Conservation (phyloP, 805 yeast genomes). For the Zygoascus tannicola region DNA sequence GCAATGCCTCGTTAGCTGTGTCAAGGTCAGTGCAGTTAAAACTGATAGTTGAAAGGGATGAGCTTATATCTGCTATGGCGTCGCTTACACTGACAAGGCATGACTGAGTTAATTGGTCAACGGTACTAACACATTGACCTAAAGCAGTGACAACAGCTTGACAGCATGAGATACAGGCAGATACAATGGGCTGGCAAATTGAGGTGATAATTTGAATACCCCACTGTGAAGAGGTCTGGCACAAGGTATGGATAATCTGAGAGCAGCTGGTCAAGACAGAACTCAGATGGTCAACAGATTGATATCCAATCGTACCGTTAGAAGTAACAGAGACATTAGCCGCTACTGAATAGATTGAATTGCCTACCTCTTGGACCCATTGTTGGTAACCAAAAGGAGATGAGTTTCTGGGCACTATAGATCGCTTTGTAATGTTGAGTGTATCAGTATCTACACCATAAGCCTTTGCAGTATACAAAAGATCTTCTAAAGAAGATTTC, state of each 20-base stretch:
- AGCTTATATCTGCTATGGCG: not conserved
- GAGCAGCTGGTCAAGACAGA: not conserved
- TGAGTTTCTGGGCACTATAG: too few species aligned
- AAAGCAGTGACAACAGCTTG: not conserved
- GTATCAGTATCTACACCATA: not conserved
- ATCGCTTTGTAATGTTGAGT: constrained; percentile 1
- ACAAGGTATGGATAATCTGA: not conserved
- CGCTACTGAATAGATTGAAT: too few species aligned
- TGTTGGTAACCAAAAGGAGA: too few species aligned
- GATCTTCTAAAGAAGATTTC: not conserved
- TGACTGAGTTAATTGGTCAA: not conserved
- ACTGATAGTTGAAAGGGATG: not conserved
- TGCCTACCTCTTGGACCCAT: too few species aligned
- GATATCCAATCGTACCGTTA: not conserved
- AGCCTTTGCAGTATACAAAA: not conserved
- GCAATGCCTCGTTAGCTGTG: not conserved
- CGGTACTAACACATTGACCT: not conserved
- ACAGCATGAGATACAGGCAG: not conserved
- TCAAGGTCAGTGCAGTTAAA: not conserved
- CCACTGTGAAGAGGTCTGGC: not conserved
- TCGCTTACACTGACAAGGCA: not conserved
- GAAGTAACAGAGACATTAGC: too few species aligned
- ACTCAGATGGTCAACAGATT: not conserved
- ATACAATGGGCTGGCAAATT: not conserved
- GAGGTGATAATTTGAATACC: not conserved